These are phyloP conservation scores for Fusarium protoensiforme DNA, from an alignment of 2,329 filamentous ascomycete species.

Conservation along the genomic window DNA sequence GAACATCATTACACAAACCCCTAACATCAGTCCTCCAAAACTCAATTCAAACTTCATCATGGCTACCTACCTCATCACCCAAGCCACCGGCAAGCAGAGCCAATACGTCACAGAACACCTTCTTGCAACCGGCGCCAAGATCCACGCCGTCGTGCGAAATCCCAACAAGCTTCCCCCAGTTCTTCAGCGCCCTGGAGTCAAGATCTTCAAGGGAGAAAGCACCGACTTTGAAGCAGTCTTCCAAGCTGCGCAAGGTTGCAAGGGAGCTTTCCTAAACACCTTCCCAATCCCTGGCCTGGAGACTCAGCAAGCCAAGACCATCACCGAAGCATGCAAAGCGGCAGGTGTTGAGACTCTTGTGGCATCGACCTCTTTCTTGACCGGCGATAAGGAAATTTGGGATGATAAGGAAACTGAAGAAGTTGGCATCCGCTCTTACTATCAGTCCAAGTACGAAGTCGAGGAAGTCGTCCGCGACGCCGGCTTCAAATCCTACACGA, in stretches of 20 bases:
- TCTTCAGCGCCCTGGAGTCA: constrained; percentile 43
- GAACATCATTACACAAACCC: background rate
- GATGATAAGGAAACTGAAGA: constrained; percentile 25
- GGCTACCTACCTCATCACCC: constrained; percentile 49
- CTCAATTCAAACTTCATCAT: constrained; percentile 4
- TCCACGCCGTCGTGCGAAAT: constrained; percentile 52
- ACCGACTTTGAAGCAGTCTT: constrained; percentile 45
- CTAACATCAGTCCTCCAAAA: background rate
- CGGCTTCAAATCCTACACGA: constrained; percentile 47
- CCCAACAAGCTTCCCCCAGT: constrained; percentile 42
- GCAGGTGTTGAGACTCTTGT: constrained; percentile 47
- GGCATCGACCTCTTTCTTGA: constrained; percentile 38
- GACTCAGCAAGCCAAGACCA: constrained; percentile 44
- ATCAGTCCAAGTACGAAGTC: constrained; percentile 50
- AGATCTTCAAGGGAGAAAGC: constrained; percentile 51
- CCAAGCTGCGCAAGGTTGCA: constrained; percentile 48
- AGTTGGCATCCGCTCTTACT: constrained; percentile 45
- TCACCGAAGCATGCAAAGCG: constrained; percentile 45
- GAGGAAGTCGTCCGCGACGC: constrained; percentile 47
- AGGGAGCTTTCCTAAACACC: constrained; percentile 46
- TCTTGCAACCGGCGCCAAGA: constrained; percentile 46
- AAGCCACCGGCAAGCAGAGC: constrained; percentile 50
- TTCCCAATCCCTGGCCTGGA: constrained; percentile 44
- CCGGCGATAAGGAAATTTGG: constrained; percentile 37
- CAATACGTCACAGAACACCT: constrained; percentile 46